Conservation (phyloP, 1,139 yeast genomes). For the Sugiyamaella novakii region DNA sequence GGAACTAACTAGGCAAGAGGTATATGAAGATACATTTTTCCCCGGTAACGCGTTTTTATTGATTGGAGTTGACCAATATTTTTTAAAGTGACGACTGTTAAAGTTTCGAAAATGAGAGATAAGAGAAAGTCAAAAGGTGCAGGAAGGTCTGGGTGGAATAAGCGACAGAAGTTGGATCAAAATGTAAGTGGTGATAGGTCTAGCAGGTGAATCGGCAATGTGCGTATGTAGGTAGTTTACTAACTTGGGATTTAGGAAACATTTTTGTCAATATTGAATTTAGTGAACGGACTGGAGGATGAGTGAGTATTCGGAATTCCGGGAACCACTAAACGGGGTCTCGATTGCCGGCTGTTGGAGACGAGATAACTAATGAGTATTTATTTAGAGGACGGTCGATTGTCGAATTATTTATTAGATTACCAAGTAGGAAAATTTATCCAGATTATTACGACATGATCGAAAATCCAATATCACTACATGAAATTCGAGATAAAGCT, state of each 20-base stretch:
- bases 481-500: constrained; percentile 64
- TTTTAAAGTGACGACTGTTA: no score
- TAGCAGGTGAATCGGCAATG: background rate
- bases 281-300: constrained; percentile 21
- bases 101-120: constrained; percentile 15
- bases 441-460: constrained; percentile 79
- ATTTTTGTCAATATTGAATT: constrained; percentile 11
- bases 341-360: background rate
- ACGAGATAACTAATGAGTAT: no score
- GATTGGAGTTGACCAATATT: no score
- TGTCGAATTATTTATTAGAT: constrained; percentile 59
- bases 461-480: constrained; percentile 63
- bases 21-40: no score
- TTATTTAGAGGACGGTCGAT: constrained; percentile 34
- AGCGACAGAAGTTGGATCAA: constrained; percentile 13
- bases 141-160: constrained; percentile 2
- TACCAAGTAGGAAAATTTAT: constrained; percentile 72
- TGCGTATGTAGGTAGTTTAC: background rate
- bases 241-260: constrained; percentile 4
- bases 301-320: constrained; percentile 19
- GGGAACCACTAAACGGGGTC: no score
- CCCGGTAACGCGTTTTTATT: no score
- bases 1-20: no score
- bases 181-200: constrained; percentile 1
- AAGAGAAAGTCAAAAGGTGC: constrained; percentile 15